These are phyloP conservation scores for Calocybe cyanea DNA, from an alignment of 768 basidiomycete genomes.

Conservation along the genomic window DNA sequence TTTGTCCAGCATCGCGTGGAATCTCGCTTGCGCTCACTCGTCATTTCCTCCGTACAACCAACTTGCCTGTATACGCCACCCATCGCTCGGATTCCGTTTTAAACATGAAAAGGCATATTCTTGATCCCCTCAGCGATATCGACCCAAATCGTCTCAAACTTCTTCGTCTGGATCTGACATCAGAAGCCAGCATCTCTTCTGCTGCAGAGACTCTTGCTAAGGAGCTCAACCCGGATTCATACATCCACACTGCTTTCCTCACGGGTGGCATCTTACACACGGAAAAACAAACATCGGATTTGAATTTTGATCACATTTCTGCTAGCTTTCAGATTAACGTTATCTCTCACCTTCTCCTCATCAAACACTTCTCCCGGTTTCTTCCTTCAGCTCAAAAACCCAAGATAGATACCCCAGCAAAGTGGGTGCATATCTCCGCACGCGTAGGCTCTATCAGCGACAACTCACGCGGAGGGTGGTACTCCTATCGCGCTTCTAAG, in stretches of 20 bases:
- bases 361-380: slow-evolving; percentile 61
- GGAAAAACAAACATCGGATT: slow-evolving; percentile 49
- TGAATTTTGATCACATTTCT: slow-evolving; percentile 36
- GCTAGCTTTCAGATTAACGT: slow-evolving; percentile 55
- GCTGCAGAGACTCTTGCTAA: slow-evolving; percentile 41
- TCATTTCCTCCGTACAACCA: slow-evolving; percentile 46
- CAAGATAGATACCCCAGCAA: slow-evolving; percentile 30
- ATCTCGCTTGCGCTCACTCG: slow-evolving; percentile 53
- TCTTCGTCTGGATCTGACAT: slow-evolving; percentile 47
- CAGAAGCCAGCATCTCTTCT: slow-evolving; percentile 45
- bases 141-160: slow-evolving; percentile 42
- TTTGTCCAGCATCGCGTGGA: slow-evolving; percentile 54
- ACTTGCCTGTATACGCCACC: slow-evolving; percentile 52
- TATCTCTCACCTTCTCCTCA: slow-evolving; percentile 54
- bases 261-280: slow-evolving; percentile 52
- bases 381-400: slow-evolving; percentile 34
- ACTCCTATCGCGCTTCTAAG: slow-evolving; percentile 59
- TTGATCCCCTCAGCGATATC: slow-evolving; percentile 37
- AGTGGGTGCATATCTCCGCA: slow-evolving; percentile 60
- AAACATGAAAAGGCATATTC: slow-evolving; percentile 35
- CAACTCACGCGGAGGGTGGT: slow-evolving; percentile 58
- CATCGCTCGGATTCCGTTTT: slow-evolving; percentile 38
- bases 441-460: slow-evolving; percentile 58
- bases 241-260: slow-evolving; percentile 52
- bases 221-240: slow-evolving; percentile 32